Evolutionary conservation across 139 green algal species (phyloP).

Genomic region (Bryopsis sp.): DNA sequence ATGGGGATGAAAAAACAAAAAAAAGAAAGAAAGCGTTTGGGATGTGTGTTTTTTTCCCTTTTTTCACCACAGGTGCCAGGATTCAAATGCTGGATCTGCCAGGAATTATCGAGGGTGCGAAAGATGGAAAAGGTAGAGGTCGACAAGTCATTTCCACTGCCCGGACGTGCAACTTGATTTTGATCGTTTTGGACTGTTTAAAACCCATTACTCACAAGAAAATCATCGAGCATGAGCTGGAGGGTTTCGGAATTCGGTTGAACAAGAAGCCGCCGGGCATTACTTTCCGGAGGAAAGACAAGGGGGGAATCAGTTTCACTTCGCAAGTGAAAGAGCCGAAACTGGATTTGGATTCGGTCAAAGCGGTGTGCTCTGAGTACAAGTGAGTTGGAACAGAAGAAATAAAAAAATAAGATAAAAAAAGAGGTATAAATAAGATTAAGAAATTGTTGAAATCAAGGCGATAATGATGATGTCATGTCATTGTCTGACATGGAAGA

Average conservation of each 20-base stretch:
- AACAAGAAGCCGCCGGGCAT: conserved; percentile 95
- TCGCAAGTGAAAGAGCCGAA: conserved; percentile 32
- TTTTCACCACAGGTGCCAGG: conserved; percentile 41
- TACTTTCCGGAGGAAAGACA: conserved; percentile 88
- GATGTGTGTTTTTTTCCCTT: neutral
- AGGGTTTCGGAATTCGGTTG: conserved; percentile 87
- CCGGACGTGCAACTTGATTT: conserved; percentile 94
- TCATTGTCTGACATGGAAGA: too few species aligned
- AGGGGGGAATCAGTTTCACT: conserved; percentile 49
- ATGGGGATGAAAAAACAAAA: too few species aligned
- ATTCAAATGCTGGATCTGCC: conserved; percentile 96
- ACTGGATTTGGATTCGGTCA: conserved; percentile 86
- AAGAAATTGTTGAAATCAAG: too few species aligned
- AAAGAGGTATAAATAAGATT: too few species aligned
- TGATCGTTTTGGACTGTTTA: conserved; percentile 96
- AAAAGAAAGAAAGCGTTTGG: too few species aligned
- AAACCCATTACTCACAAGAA: conserved; percentile 97
- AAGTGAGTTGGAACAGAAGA: conserved; percentile 21
- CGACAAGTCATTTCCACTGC: conserved; percentile 92
- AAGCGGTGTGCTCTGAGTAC: conserved; percentile 70
- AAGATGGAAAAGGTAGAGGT: conserved; percentile 87
- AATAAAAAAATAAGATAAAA: too few species aligned
- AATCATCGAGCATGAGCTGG: conserved; percentile 86
- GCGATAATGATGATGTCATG: too few species aligned
- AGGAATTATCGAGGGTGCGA: conserved; percentile 97